phyloP scores from a whole-genome alignment of 2,329 filamentous ascomycete species.

The Cordyceps pruinosa region DNA sequence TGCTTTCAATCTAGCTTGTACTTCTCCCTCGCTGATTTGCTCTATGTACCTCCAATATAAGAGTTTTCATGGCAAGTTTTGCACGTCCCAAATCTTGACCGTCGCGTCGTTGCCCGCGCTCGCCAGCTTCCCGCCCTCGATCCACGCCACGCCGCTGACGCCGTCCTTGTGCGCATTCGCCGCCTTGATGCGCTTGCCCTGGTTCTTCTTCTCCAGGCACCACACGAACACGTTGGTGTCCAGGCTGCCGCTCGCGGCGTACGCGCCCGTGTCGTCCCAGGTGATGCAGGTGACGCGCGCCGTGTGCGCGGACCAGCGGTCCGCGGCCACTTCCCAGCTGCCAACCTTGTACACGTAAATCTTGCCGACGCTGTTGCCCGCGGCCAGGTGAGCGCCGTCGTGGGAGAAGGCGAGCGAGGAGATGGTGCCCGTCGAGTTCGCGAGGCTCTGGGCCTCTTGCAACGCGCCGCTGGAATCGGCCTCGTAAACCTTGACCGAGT shows the following conservation, averaged over 20 bases:
- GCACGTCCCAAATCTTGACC: constrained; percentile 72
- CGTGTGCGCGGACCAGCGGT: constrained; percentile 59
- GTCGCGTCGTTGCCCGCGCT: constrained; percentile 82
- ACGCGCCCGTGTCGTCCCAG: constrained; percentile 73
- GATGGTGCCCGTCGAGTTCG: constrained; percentile 63
- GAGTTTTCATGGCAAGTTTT: constrained; percentile 23
- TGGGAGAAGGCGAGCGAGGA: constrained; percentile 78
- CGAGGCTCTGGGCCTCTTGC: constrained; percentile 49
- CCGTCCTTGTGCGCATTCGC: constrained; percentile 93
- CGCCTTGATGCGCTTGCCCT: constrained; percentile 76
- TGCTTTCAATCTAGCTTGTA: neutral
- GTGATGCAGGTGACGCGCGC: constrained; percentile 51
- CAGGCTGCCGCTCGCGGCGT: constrained; percentile 75
- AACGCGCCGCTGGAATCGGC: constrained; percentile 49
- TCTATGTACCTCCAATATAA: neutral
- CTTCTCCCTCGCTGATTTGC: neutral
- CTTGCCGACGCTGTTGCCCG: constrained; percentile 78
- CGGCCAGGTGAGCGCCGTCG: constrained; percentile 70
- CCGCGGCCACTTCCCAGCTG: constrained; percentile 66
- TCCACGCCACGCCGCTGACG: constrained; percentile 81
- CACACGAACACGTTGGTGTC: constrained; percentile 93
- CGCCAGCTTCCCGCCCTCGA: constrained; percentile 61
- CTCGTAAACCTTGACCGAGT: constrained; percentile 66
- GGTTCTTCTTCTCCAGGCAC: constrained; percentile 71
- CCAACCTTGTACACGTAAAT: constrained; percentile 67